These are phyloP conservation scores for Colletotrichum abscissum DNA, from an alignment of 2,329 filamentous ascomycete species.

Conservation along the genomic window DNA sequence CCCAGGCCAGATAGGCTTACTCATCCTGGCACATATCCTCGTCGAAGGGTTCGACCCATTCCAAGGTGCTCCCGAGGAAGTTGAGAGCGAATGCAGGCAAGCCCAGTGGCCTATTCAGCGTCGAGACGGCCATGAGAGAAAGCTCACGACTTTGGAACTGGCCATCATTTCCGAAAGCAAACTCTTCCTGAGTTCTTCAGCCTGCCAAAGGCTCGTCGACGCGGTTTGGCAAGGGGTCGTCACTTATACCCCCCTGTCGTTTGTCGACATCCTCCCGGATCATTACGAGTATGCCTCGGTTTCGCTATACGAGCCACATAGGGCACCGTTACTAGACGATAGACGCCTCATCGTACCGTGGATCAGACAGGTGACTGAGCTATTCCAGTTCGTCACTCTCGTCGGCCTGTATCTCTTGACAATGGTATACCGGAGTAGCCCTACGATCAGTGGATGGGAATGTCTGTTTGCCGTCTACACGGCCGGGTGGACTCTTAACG, in stretches of 20 bases:
- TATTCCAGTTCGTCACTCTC: constrained; percentile 72
- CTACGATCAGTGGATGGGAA: constrained; percentile 62
- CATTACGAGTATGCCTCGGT: constrained; percentile 79
- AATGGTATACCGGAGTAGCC: constrained; percentile 67
- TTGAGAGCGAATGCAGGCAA: constrained; percentile 48
- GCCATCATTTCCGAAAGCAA: constrained; percentile 80
- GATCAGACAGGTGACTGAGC: constrained; percentile 75
- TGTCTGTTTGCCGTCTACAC: constrained; percentile 72
- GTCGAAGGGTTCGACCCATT: constrained; percentile 80
- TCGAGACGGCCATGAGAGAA: constrained; percentile 57
- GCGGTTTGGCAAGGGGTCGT: constrained; percentile 76
- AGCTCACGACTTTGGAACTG: constrained; percentile 76
- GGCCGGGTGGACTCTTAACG: constrained; percentile 75
- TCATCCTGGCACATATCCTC: constrained; percentile 75
- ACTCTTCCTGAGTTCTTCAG: constrained; percentile 72
- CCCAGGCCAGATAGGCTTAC: constrained; percentile 69
- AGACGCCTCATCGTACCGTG: constrained; percentile 78
- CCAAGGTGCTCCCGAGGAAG: constrained; percentile 72
- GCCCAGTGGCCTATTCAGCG: constrained; percentile 53
- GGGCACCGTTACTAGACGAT: constrained; percentile 75
- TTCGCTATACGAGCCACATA: constrained; percentile 74
- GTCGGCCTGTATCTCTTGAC: constrained; percentile 71
- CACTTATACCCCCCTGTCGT: constrained; percentile 77
- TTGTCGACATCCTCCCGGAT: constrained; percentile 79
- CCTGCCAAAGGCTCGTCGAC: constrained; percentile 76